Percentiles rank a stretch among this genome's conserved stretches.
These are phyloP conservation scores for Keithomyces neogunnii DNA, from an alignment of 2,329 filamentous ascomycete genomes.

Conservation along the genomic window DNA sequence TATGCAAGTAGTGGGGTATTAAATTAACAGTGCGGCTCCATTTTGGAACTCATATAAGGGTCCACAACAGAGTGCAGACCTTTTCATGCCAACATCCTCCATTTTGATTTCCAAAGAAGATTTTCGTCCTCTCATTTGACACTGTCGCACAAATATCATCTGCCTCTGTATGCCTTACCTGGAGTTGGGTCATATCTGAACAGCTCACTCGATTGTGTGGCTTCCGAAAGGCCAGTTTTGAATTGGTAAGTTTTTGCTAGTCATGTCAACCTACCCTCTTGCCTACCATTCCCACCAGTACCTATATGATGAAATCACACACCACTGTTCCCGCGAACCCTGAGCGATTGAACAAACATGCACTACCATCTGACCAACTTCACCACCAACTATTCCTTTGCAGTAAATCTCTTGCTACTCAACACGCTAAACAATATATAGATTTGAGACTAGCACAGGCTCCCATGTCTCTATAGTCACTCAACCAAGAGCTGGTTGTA, in stretches of 20 bases:
- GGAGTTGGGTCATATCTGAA: too few species aligned
- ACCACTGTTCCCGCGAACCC: conserved; percentile 54
- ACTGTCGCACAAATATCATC: too few species aligned
- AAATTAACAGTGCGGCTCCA: not conserved
- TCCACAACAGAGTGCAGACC: not conserved
- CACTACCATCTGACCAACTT: conserved; percentile 61
- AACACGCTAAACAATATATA: too few species aligned
- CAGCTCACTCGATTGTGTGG: too few species aligned
- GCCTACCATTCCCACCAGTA: not conserved
- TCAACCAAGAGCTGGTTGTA: too few species aligned
- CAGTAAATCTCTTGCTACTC: too few species aligned
- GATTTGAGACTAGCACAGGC: too few species aligned
- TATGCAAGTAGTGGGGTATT: conserved; percentile 7
- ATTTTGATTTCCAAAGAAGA: not conserved
- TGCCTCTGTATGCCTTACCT: too few species aligned
- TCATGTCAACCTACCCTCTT: not conserved
- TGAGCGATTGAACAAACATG: conserved; percentile 61
- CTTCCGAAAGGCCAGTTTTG: not conserved
- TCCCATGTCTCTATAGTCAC: too few species aligned
- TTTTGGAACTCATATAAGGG: not conserved
- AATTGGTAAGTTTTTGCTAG: not conserved
- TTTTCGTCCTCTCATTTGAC: too few species aligned
- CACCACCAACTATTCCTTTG: not conserved
- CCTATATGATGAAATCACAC: conserved; percentile 43
- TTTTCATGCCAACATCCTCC: not conserved